These are phyloP conservation scores for Chloris gayana DNA, from an alignment of 176 grass and related monocot species.

Conservation along the genomic window DNA sequence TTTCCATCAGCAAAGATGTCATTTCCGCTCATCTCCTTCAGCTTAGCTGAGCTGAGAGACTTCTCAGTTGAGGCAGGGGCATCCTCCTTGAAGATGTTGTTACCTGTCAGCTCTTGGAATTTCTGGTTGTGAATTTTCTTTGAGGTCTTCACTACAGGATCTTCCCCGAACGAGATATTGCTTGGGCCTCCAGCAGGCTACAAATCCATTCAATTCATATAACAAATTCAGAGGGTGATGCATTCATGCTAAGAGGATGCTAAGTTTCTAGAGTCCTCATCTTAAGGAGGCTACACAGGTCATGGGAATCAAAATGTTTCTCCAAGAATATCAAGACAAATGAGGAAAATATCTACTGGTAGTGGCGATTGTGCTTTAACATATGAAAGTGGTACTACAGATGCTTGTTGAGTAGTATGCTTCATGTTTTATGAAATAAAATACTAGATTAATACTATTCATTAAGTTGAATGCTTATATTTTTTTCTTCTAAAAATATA, in stretches of 20 bases:
- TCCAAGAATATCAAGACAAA: constrained; percentile 9
- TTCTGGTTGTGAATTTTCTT: constrained; percentile 88
- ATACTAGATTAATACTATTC: neutral
- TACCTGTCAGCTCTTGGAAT: constrained; percentile 79
- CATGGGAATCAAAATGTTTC: neutral
- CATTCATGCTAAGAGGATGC: neutral
- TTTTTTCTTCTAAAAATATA: neutral
- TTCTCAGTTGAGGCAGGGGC: constrained; percentile 52
- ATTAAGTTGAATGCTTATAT: neutral
- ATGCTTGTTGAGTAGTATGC: neutral
- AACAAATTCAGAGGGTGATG: constrained; percentile 28
- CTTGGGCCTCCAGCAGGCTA: constrained; percentile 74
- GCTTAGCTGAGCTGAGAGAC: constrained; percentile 64
- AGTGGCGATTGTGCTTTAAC: neutral
- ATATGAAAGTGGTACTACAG: neutral
- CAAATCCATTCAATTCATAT: constrained; percentile 25
- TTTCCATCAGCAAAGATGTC: constrained; percentile 73
- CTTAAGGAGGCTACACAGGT: neutral
- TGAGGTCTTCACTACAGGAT: constrained; percentile 61
- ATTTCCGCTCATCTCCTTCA: constrained; percentile 75
- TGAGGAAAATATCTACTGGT: neutral
- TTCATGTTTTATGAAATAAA: neutral
- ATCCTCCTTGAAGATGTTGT: constrained; percentile 79
- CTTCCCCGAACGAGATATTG: constrained; percentile 69
- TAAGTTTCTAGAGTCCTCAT: neutral